phyloP scores from a whole-genome alignment of 2,329 filamentous ascomycete genomes.

The Sclerotinia glacialis region DNA sequence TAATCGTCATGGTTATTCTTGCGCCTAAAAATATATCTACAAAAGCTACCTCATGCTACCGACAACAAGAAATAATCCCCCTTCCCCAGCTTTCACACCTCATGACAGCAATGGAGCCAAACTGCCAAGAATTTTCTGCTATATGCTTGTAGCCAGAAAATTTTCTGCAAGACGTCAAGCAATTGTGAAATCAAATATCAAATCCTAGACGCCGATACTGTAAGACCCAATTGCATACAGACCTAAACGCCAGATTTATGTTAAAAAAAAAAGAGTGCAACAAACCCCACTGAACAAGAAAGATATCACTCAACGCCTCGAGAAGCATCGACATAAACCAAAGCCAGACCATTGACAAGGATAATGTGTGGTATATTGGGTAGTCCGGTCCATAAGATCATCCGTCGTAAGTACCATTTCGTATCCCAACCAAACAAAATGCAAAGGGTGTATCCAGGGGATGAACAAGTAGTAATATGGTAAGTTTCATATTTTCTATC shows the following conservation, averaged over 20 bases:
- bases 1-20: constrained; percentile 13
- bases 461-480: constrained; percentile 35
- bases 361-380: constrained; percentile 19
- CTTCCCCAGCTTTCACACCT: constrained; percentile 10
- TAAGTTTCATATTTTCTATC: constrained; percentile 31
- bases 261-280: constrained; percentile 15
- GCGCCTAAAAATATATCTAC: constrained; percentile 19
- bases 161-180: constrained; percentile 15
- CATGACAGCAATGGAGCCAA: constrained; percentile 22
- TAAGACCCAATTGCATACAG: constrained; percentile 22
- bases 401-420: constrained; percentile 38
- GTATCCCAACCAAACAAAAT: constrained; percentile 40
- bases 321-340: constrained; percentile 20
- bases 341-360: constrained; percentile 19
- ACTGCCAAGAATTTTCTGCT: constrained; percentile 18
- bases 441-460: constrained; percentile 37
- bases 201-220: constrained; percentile 21
- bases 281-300: constrained; percentile 18
- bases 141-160: constrained; percentile 21
- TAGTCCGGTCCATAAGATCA: constrained; percentile 24
- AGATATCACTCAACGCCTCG: constrained; percentile 18
- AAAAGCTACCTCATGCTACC: constrained; percentile 18
- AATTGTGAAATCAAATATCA: constrained; percentile 10
- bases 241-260: constrained; percentile 20
- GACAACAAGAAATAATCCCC: constrained; percentile 17